Percentiles rank a stretch among this genome's conserved stretches.
Conservation (phyloP, 805 yeast genomes). For the Wickerhamomyces ciferrii region DNA sequence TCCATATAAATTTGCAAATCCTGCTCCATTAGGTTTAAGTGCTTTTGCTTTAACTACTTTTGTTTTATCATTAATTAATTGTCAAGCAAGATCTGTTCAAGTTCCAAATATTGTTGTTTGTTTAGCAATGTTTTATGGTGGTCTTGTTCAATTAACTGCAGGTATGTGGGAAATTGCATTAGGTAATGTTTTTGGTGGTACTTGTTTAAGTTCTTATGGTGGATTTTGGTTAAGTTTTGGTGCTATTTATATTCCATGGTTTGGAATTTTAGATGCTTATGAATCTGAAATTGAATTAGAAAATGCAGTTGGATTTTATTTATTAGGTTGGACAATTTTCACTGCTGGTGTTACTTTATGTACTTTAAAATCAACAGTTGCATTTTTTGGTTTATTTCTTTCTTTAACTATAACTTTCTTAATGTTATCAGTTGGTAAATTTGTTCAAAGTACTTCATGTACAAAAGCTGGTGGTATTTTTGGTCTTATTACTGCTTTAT, state of each 20-base stretch:
- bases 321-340: slow-evolving; percentile 52
- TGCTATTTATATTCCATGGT: slow-evolving; percentile 48
- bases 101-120: slow-evolving; percentile 56
- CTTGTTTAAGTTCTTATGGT: slow-evolving; percentile 33
- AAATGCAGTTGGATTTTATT: slow-evolving; percentile 46
- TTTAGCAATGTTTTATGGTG: slow-evolving; percentile 59
- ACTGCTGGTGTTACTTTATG: slow-evolving; percentile 39
- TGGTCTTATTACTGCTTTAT: slow-evolving; percentile 56
- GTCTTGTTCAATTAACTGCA: slow-evolving; percentile 52
- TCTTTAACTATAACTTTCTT: slow-evolving; percentile 43
- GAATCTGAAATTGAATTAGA: slow-evolving; percentile 30
- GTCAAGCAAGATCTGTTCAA: slow-evolving; percentile 51
- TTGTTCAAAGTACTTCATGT: slow-evolving; percentile 31
- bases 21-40: slow-evolving; percentile 59
- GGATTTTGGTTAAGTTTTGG: slow-evolving; percentile 66
- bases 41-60: slow-evolving; percentile 63
- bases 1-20: slow-evolving; percentile 49
- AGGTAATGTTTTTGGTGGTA: slow-evolving; percentile 63
- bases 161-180: slow-evolving; percentile 67
- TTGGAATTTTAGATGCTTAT: slow-evolving; percentile 43
- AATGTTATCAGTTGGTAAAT: slow-evolving; percentile 38
- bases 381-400: slow-evolving; percentile 41
- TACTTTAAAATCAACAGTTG: slow-evolving; percentile 44
- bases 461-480: slow-evolving; percentile 56
- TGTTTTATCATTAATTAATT: slow-evolving; percentile 49